Percentiles rank a stretch among this genome's conserved stretches.
phyloP scores from a whole-genome alignment of 2,329 filamentous ascomycete species.

The Claviceps monticola region DNA sequence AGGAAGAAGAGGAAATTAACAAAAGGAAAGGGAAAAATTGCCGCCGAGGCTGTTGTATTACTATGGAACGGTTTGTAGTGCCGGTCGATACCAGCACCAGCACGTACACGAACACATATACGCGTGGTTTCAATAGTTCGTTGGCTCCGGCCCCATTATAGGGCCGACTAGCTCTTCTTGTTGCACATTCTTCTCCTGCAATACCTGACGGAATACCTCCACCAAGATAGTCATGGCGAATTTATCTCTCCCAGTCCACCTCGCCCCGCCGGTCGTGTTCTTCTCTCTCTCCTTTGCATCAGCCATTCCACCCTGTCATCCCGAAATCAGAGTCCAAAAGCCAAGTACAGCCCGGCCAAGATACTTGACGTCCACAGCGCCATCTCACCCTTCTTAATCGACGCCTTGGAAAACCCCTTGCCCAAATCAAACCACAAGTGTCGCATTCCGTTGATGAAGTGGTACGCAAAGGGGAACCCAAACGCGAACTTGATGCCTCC shows the following conservation, averaged over 20 bases:
- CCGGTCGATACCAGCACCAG: too few relatives aligned
- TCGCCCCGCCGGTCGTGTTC: too few relatives aligned
- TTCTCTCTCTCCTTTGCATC: not conserved
- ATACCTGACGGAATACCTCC: not conserved
- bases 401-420: conserved; percentile 34
- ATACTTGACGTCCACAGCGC: conserved; percentile 35
- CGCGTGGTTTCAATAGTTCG: not conserved
- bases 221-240: not conserved
- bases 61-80: too few relatives aligned
- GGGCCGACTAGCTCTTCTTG: not conserved
- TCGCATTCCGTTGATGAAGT: conserved; percentile 40
- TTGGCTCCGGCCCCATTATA: not conserved
- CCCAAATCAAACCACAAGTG: conserved; percentile 40
- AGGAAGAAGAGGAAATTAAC: too few relatives aligned
- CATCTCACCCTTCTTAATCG: conserved; percentile 32
- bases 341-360: conserved; percentile 28
- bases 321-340: conserved; percentile 30
- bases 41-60: too few relatives aligned
- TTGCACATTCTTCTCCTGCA: not conserved
- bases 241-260: too few relatives aligned
- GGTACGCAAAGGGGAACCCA: conserved; percentile 47
- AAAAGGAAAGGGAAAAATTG: too few relatives aligned
- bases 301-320: not conserved
- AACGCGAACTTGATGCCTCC: conserved; percentile 39
- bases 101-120: not conserved